Evolutionary conservation across 805 yeast species (phyloP).

Genomic region (Diddensiella santjacobensis): DNA sequence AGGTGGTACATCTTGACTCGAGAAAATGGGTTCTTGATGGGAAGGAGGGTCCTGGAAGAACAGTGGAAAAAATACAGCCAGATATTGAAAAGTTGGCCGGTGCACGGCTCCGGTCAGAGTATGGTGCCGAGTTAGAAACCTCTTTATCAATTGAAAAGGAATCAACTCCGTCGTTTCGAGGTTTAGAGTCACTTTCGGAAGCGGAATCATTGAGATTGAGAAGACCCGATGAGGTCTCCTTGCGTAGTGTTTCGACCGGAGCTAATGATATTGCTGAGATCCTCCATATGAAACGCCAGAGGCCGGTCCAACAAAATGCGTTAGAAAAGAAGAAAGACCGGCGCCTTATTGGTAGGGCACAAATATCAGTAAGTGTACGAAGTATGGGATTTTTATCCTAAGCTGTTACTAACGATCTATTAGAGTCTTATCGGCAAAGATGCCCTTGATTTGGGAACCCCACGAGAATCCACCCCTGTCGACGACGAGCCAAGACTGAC

Average conservation of each 20-base stretch:
- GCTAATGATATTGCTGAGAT: constrained; percentile 1
- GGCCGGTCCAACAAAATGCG: neutral
- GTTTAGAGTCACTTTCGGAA: neutral
- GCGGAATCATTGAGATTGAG: neutral
- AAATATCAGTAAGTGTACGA: neutral
- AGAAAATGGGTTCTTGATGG: constrained; percentile 21
- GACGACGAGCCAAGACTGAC: constrained; percentile 8
- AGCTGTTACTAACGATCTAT: no score
- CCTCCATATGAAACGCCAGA: neutral
- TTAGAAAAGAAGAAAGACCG: constrained; percentile 6
- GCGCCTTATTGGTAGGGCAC: constrained; percentile 13
- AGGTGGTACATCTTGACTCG: constrained; percentile 16
- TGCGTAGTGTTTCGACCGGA: constrained; percentile 1
- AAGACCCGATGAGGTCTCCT: neutral
- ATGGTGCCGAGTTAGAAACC: neutral
- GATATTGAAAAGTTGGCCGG: neutral
- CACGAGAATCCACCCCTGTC: constrained; percentile 1
- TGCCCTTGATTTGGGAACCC: neutral
- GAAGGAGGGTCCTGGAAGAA: constrained; percentile 11
- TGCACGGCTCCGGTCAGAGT: neutral
- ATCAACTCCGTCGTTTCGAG: neutral
- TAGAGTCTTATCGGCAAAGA: neutral
- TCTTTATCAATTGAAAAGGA: neutral
- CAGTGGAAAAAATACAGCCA: neutral
- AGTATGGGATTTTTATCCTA: neutral